Percentiles rank a stretch among this genome's conserved stretches.
These are phyloP conservation scores for Rutstroemia sp. DNA, from an alignment of 2,329 filamentous ascomycete genomes.

Conservation along the genomic window DNA sequence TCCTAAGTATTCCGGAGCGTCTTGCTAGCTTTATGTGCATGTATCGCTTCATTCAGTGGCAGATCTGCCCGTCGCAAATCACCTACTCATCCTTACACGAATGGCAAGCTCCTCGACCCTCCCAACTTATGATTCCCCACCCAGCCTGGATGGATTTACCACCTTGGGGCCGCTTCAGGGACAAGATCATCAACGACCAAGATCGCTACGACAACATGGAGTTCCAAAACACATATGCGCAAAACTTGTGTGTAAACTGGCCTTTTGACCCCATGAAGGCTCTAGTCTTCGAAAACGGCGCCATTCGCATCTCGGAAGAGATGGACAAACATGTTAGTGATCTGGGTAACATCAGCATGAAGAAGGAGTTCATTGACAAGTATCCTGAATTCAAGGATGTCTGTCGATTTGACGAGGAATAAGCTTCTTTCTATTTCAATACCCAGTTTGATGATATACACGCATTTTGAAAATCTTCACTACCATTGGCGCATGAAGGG, in stretches of 20 bases:
- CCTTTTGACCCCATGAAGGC: conserved; percentile 22
- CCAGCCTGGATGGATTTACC: conserved; percentile 29
- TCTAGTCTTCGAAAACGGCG: conserved; percentile 21
- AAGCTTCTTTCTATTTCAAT: not conserved
- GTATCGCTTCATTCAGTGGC: conserved; percentile 27
- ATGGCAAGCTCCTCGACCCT: conserved; percentile 17
- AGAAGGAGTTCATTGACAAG: conserved; percentile 25
- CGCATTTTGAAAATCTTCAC: no score
- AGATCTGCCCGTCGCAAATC: conserved; percentile 14
- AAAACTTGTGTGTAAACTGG: conserved; percentile 24
- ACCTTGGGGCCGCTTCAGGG: conserved; percentile 30
- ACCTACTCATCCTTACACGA: conserved; percentile 18
- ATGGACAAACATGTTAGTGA: conserved; percentile 23
- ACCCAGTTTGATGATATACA: no score
- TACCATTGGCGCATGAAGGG: no score
- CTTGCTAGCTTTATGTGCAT: conserved; percentile 28
- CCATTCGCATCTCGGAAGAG: conserved; percentile 19
- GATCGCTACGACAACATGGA: conserved; percentile 32
- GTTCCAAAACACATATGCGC: conserved; percentile 25
- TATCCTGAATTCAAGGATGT: conserved; percentile 27
- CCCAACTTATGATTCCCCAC: conserved; percentile 28
- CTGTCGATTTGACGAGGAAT: conserved; percentile 23
- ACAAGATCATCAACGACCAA: conserved; percentile 31
- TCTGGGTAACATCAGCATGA: conserved; percentile 25
- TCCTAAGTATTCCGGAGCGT: conserved; percentile 24